Conservation (phyloP, 2,329 filamentous ascomycete genomes). For the Diaporthe caulivora region DNA sequence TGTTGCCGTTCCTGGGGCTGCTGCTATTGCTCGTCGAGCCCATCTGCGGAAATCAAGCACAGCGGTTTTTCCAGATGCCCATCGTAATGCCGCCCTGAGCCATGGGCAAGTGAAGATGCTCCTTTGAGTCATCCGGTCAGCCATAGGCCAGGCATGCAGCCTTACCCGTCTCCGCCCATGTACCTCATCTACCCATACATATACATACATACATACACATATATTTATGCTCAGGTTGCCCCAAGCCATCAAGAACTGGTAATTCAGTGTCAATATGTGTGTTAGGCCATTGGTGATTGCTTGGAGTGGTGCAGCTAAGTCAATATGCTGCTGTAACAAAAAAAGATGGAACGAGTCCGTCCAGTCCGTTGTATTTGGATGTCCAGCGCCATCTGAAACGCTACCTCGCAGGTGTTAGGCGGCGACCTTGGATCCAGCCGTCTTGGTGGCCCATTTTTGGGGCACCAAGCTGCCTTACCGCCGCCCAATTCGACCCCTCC, state of each 20-base stretch:
- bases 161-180: not conserved
- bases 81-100: not conserved
- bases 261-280: not conserved
- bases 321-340: too few relatives aligned
- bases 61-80: not conserved
- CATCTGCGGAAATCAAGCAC: not conserved
- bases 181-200: not conserved
- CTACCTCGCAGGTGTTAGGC: slow-evolving; percentile 32
- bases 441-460: slow-evolving; percentile 34
- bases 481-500: slow-evolving; percentile 38
- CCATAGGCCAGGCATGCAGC: not conserved
- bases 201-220: too few relatives aligned
- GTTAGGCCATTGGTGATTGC: not conserved
- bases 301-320: not conserved
- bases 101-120: not conserved
- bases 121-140: not conserved
- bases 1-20: too few relatives aligned
- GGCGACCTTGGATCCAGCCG: slow-evolving; percentile 21
- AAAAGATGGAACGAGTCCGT: too few relatives aligned
- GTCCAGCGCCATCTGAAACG: slow-evolving; percentile 27
- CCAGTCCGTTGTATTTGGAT: too few relatives aligned
- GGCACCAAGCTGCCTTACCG: slow-evolving; percentile 35
- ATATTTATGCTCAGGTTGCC: too few relatives aligned
- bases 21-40: not conserved
- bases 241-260: not conserved